phyloP scores from a whole-genome alignment of 2,329 filamentous ascomycete genomes.

The Rutstroemia sp. region DNA sequence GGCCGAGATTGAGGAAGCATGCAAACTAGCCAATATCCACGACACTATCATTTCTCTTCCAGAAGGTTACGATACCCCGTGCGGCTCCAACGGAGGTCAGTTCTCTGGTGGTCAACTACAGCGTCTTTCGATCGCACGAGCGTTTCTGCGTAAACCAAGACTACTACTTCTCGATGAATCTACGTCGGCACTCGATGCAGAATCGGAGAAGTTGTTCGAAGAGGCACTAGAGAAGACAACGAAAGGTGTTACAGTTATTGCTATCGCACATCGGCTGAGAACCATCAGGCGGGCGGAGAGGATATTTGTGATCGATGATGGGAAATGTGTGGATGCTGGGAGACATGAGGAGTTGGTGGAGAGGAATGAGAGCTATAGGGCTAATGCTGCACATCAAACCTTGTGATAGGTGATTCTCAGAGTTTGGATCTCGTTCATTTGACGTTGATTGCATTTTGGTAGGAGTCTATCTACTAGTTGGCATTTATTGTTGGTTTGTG shows the following conservation, averaged over 20 bases:
- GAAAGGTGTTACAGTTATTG: conserved; percentile 46
- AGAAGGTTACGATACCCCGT: conserved; percentile 56
- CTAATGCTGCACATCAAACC: conserved; percentile 32
- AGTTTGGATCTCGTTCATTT: too few species aligned
- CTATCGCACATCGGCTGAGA: conserved; percentile 50
- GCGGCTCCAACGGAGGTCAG: conserved; percentile 62
- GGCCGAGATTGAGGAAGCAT: conserved; percentile 59
- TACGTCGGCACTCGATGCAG: conserved; percentile 69
- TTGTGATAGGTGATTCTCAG: background rate
- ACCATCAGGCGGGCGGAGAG: conserved; percentile 49
- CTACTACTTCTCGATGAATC: conserved; percentile 76
- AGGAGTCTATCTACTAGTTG: too few species aligned
- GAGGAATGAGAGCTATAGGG: conserved; percentile 41
- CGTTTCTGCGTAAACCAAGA: conserved; percentile 62
- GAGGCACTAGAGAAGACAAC: conserved; percentile 54
- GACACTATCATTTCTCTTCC: conserved; percentile 57
- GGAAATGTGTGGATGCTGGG: conserved; percentile 44
- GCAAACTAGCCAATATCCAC: conserved; percentile 56
- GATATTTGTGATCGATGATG: conserved; percentile 51
- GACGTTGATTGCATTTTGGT: too few species aligned
- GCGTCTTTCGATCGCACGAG: conserved; percentile 69
- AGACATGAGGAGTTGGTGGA: conserved; percentile 47
- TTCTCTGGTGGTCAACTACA: conserved; percentile 76
- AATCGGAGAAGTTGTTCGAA: conserved; percentile 59
- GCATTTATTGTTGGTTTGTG: too few species aligned